phyloP scores from a whole-genome alignment of 2,329 filamentous ascomycete genomes.

The Botryotinia narcissicola region DNA sequence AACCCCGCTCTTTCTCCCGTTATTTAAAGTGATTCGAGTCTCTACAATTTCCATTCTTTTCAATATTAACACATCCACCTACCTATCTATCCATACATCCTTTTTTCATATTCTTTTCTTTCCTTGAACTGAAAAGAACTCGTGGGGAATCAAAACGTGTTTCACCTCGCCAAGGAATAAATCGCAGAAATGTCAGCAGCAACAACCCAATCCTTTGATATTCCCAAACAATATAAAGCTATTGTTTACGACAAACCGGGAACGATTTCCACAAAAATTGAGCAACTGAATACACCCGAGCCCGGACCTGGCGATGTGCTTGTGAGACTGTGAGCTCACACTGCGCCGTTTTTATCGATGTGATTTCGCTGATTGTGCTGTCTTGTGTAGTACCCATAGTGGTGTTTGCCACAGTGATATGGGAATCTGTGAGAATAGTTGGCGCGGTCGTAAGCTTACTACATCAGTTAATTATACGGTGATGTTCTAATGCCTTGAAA shows the following conservation, averaged over 20 bases:
- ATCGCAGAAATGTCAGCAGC: conserved; percentile 32
- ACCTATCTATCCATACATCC: background rate
- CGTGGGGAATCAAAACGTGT: background rate
- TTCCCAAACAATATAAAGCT: conserved; percentile 61
- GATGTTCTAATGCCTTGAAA: conserved; percentile 45
- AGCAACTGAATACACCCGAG: conserved; percentile 62
- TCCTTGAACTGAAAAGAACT: too few species aligned
- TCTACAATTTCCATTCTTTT: background rate
- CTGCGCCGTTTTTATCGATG: background rate
- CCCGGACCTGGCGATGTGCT: conserved; percentile 62
- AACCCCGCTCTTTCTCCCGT: conserved; percentile 3
- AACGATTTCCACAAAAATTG: conserved; percentile 61
- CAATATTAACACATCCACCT: background rate
- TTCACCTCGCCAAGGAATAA: background rate
- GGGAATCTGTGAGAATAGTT: conserved; percentile 51
- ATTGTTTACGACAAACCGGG: conserved; percentile 64
- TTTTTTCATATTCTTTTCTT: background rate
- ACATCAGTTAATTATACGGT: conserved; percentile 18
- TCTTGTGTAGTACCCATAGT: conserved; percentile 51
- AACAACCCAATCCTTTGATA: conserved; percentile 37
- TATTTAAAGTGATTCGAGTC: conserved; percentile 10
- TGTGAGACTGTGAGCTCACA: conserved; percentile 52
- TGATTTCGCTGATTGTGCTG: conserved; percentile 16
- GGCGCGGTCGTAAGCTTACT: conserved; percentile 33
- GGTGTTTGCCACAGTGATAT: conserved; percentile 65